Conservation (phyloP, 2,329 filamentous ascomycete genomes). For the Malbranchea cinnamomea region DNA sequence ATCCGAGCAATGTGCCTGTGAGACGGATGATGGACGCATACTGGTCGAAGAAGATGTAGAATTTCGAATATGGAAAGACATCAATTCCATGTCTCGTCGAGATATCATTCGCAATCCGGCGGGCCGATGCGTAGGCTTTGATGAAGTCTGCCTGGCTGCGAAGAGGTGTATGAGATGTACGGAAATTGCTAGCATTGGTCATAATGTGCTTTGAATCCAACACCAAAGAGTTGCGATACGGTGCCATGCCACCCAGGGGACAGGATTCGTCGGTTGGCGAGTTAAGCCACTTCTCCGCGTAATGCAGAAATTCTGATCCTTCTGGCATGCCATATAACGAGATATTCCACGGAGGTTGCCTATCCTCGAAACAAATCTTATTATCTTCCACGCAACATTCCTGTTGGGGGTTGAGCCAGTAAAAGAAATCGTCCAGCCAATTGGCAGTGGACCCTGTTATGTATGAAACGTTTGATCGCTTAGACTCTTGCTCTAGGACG, state of each 20-base stretch:
- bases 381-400: slow-evolving; percentile 61
- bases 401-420: slow-evolving; percentile 83
- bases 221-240: slow-evolving; percentile 73
- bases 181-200: slow-evolving; percentile 77
- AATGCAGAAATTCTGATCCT: slow-evolving; percentile 76
- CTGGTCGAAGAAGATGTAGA: slow-evolving; percentile 99
- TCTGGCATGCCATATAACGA: slow-evolving; percentile 85
- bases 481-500: slow-evolving; percentile 84
- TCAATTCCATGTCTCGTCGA: slow-evolving; percentile 56
- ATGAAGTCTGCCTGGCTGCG: slow-evolving; percentile 89
- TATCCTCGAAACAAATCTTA: slow-evolving; percentile 62
- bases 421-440: slow-evolving; percentile 94
- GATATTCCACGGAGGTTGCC: slow-evolving; percentile 74
- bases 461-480: slow-evolving; percentile 73
- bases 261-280: slow-evolving; percentile 71
- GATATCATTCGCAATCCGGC: slow-evolving; percentile 70
- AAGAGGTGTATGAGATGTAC: slow-evolving; percentile 74
- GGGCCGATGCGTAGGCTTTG: slow-evolving; percentile 71
- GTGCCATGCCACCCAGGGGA: slow-evolving; percentile 73
- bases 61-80: slow-evolving; percentile 92
- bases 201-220: slow-evolving; percentile 52
- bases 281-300: slow-evolving; percentile 67
- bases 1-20: slow-evolving; percentile 63
- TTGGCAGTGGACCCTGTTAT: slow-evolving; percentile 78
- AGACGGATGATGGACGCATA: slow-evolving; percentile 74